Percentiles rank a stretch among this genome's conserved stretches.
Conservation (phyloP, 2,329 filamentous ascomycete genomes). For the Botrytis medusae region DNA sequence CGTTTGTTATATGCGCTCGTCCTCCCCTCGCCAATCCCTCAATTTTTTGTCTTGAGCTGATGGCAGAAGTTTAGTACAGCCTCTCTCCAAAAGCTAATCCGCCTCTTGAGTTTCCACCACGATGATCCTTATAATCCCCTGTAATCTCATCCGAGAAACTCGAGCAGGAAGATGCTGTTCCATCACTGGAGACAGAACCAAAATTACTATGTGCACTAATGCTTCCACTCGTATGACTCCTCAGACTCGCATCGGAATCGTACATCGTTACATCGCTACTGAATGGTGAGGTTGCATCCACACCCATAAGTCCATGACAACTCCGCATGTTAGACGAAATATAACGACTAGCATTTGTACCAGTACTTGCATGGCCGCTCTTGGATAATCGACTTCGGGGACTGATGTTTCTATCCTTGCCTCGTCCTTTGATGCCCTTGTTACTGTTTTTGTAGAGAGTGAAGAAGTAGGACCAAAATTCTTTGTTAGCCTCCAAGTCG, state of each 20-base stretch:
- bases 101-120: neutral
- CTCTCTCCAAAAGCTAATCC: slow-evolving; percentile 47
- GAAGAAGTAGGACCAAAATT: slow-evolving; percentile 82
- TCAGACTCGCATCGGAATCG: slow-evolving; percentile 26
- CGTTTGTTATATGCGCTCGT: neutral
- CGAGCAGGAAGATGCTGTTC: neutral
- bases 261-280: slow-evolving; percentile 3
- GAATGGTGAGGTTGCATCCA: slow-evolving; percentile 8
- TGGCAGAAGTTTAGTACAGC: slow-evolving; percentile 43
- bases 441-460: slow-evolving; percentile 96
- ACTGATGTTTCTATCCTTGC: slow-evolving; percentile 72
- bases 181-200: neutral
- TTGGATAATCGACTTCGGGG: slow-evolving; percentile 16
- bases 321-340: slow-evolving; percentile 17
- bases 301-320: slow-evolving; percentile 28
- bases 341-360: slow-evolving; percentile 11
- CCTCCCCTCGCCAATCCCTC: neutral
- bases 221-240: slow-evolving; percentile 21
- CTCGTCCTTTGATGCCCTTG: slow-evolving; percentile 95
- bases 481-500: slow-evolving; percentile 67
- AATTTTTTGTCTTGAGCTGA: neutral
- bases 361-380: neutral
- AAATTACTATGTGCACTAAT: slow-evolving; percentile 3
- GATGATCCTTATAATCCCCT: neutral
- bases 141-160: neutral